Evolutionary conservation across 768 basidiomycete species (phyloP).

Genomic region (Xerocomellus intermedius): DNA sequence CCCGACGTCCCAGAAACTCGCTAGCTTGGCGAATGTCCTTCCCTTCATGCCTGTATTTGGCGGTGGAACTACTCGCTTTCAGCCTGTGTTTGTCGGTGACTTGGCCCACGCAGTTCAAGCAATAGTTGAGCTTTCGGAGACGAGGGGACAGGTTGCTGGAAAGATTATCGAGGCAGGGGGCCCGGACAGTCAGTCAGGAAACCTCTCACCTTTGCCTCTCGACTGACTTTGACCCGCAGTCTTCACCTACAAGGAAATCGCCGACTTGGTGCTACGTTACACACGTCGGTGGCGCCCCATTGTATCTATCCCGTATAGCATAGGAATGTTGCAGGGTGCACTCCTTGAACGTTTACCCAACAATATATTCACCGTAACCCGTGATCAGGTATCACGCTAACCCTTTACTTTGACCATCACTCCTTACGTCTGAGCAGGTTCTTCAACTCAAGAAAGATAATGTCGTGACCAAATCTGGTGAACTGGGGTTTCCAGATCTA

Average conservation of each 20-base stretch:
- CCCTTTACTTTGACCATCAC: background rate
- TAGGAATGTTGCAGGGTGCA: too few relatives aligned
- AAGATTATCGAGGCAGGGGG: too few relatives aligned
- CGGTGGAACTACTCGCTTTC: constrained; percentile 63
- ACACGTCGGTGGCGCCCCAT: too few relatives aligned
- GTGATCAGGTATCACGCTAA: constrained; percentile 51
- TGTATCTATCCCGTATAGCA: too few relatives aligned
- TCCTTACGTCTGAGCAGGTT: constrained; percentile 40
- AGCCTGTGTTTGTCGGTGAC: constrained; percentile 74
- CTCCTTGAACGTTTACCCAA: too few relatives aligned
- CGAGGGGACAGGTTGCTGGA: too few relatives aligned
- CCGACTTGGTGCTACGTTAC: too few relatives aligned
- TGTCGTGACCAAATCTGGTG: constrained; percentile 37
- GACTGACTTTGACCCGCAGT: too few relatives aligned
- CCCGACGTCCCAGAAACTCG: constrained; percentile 50
- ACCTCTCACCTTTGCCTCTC: too few relatives aligned
- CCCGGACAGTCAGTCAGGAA: too few relatives aligned
- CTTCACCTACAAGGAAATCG: too few relatives aligned
- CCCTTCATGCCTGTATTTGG: constrained; percentile 79
- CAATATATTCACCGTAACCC: constrained; percentile 62
- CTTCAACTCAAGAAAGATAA: constrained; percentile 64
- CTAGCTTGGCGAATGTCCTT: constrained; percentile 53
- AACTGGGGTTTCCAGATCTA: constrained; percentile 34
- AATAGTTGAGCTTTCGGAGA: too few relatives aligned
- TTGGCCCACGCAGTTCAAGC: constrained; percentile 38